Base-by-base conservation (phyloP, 2,329 filamentous ascomycete species). In the Fusarium proliferatum region DNA sequence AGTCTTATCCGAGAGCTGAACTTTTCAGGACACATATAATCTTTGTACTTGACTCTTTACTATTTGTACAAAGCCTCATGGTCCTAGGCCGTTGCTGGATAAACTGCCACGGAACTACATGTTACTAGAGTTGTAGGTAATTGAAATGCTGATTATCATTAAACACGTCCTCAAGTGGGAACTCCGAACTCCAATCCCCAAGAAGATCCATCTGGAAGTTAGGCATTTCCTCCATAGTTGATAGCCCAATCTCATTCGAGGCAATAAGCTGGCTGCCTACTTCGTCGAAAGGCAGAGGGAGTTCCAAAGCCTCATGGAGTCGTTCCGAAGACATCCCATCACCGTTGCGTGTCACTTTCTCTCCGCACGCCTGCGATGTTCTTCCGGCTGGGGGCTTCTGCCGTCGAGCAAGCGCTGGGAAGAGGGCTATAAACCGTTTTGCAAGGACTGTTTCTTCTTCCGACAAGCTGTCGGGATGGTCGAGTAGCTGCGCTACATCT, bases 261-360 rank as follows among this genome's bases (percentile, higher is more conserved):
- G 11, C 15, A 3, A 12, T 6, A 46, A 46, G 6, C 0, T 46
- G n/a, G 43, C 43, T 19, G 9, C 15, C n/a, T 19, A 13, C 8
- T 46, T 28, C n/a, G n/a, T 46, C 15, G 12, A 46, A 19, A 5
- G 28, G 43, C 16, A 15, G 16, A 9, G 17, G 43, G 10, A 28
- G 6, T 16, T 9, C 43, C 9, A 28, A 17, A 11, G 43, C 23
- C 23, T 19, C 23, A 19, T 1, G 23, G 5, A 17, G 43, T 11
- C 15, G 16, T 17, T 46, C 43, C 16, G 28, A 5, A 46, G 3
- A 2, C 3, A 28, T 28, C 2, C 11, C 43, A 28, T 13, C 16
- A 28, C 28, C n/a, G 2, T 15, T 28, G 43, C 17, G 0, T 16
- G 23, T 5, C 9, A 13, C 13, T 0, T 10, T 5, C 28, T 46